A percentile compares a stretch with the other conserved stretches of the same genome.
These are phyloP conservation scores for Sugiyamaella boreocaroliniensis DNA, from an alignment of 805 yeast genomes.

Conservation along the genomic window DNA sequence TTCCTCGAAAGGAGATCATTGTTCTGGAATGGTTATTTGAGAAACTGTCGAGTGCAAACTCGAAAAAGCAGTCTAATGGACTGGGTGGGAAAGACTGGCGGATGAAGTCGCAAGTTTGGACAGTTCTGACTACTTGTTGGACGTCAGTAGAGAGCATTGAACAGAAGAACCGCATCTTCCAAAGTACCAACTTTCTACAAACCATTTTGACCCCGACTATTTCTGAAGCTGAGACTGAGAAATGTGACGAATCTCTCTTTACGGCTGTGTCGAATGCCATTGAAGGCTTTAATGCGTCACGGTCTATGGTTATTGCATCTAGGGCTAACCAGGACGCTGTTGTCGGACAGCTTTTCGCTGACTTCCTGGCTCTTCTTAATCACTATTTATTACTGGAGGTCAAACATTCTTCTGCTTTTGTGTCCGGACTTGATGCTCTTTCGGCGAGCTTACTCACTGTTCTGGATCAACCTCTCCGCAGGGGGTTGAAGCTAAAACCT, in stretches of 20 bases:
- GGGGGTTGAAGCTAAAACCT: neutral
- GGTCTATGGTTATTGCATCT: neutral
- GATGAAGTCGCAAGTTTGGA: neutral
- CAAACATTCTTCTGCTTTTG: neutral
- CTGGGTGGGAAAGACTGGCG: conserved; percentile 6
- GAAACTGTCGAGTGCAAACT: conserved; percentile 15
- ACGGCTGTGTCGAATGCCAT: neutral
- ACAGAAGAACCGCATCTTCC: neutral
- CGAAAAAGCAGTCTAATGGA: conserved; percentile 17
- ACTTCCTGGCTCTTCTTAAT: neutral
- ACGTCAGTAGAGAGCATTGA: conserved; percentile 4
- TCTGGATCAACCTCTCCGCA: neutral
- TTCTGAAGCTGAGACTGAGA: neutral
- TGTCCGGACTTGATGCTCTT: neutral
- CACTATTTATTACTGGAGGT: neutral
- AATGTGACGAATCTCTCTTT: neutral
- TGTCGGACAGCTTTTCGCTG: neutral
- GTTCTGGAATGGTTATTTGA: conserved; percentile 32
- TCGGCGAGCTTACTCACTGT: neutral
- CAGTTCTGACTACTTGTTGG: conserved; percentile 3
- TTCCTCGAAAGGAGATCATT: conserved; percentile 30
- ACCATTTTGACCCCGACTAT: neutral
- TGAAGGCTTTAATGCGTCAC: neutral
- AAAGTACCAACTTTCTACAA: neutral
- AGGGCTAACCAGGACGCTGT: neutral